Conservation (phyloP, 202 grass and related monocot genomes). For the Musa balbisiana region DNA sequence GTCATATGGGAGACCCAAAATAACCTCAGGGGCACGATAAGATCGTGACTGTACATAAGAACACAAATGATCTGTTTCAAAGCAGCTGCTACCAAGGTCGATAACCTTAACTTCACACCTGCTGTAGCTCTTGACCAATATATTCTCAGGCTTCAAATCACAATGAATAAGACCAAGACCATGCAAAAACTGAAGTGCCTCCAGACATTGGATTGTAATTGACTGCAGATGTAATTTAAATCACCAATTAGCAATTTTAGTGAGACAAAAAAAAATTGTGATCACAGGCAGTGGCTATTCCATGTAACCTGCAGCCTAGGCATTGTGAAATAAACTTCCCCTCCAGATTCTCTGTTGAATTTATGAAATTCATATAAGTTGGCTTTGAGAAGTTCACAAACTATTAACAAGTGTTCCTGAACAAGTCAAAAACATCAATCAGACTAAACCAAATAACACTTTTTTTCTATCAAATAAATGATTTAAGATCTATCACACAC, state of each 20-base stretch:
- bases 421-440: conserved; percentile 21
- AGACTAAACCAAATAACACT: neutral
- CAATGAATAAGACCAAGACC: conserved; percentile 35
- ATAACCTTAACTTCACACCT: conserved; percentile 99
- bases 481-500: neutral
- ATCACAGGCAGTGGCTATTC: neutral
- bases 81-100: conserved; percentile 98
- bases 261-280: neutral
- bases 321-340: conserved; percentile 35
- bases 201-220: conserved; percentile 28
- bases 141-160: conserved; percentile 38
- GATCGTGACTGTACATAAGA: conserved; percentile 93
- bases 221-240: conserved; percentile 22
- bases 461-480: too few relatives aligned
- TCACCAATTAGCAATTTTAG: neutral
- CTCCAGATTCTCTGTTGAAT: conserved; percentile 70
- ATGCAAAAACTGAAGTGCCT: conserved; percentile 31
- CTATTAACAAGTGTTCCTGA: conserved; percentile 97
- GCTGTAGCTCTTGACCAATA: conserved; percentile 85
- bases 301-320: conserved; percentile 29
- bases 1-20: conserved; percentile 86
- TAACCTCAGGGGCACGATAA: conserved; percentile 96
- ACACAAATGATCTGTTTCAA: conserved; percentile 95
- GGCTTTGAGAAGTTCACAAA: conserved; percentile 99
- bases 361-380: conserved; percentile 99